Evolutionary conservation across 2,329 filamentous ascomycete genomes (phyloP), one percentile per base, ranked within the genome.

Genomic region (Ophiostoma novo-ulmi): DNA sequence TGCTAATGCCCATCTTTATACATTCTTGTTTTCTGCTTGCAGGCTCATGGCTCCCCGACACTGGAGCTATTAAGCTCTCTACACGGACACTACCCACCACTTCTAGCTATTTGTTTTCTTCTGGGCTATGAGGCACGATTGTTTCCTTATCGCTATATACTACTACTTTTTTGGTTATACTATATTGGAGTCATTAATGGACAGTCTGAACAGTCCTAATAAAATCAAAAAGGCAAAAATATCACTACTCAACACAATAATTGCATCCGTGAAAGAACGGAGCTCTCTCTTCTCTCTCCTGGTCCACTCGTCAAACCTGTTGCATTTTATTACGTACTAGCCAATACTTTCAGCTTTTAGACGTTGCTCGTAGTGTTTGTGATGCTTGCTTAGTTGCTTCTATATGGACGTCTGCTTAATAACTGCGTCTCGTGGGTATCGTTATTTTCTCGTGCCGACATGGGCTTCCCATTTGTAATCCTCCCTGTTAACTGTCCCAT

Each of bases 121-220:
- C 31, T 64, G 8, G 35, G 11, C 61, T 64, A 64, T 8, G 61
- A 64, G 61, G 61, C 61, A 64, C 35, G 61, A 67, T 44, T 31
- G 31, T 44, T 20, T 44, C n/a, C n/a, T 67, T 67, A 26, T 67
- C 3, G 11, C 13, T 41, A 36, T 41, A n/a, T 67, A 67, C 22
- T 67, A 4, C 26, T 65, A 10, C 35, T 67, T 67, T 67, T 26
- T 67, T 35, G 22, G 1, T 8, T 67, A 58, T 26, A 11, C n/a
- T 10, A 58, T n/a, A 26, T 58, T 58, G 52, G 64, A 41, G 20
- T 38, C 36, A 14, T 38, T 20, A 38, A 31, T 67, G 38, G 64
- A 67, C 38, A 13, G 38, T 67, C 64, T 67, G 64, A 38, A 67
- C 64, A 67, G 64, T 44, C 64, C 38, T 26, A 13, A 8, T 20